Base-by-base conservation (phyloP, 2,329 filamentous ascomycete genomes). In the Fusarium lyarnte region DNA sequence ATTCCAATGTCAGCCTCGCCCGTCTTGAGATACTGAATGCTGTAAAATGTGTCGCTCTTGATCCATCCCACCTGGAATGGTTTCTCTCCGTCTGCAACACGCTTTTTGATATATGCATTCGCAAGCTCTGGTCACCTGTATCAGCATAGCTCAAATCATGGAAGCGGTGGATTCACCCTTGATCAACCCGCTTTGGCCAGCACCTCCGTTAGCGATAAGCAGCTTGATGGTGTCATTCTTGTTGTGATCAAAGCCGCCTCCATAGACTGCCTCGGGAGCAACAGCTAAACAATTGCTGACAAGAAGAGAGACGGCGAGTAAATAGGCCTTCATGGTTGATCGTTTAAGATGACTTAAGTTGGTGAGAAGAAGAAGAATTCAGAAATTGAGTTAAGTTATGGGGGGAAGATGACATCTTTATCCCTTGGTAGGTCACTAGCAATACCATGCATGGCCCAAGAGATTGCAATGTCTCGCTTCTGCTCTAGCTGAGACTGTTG, bases 61-160 rank as follows among this genome's bases (percentile, higher is more conserved):
- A 83, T 81, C 84, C 85, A 87, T 25, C 79, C 84, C 10, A 86
- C 80, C 16, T 77, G 76, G 75, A 86, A 86, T 1, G 79, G 78
- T 5, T 69, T 36, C 6, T 49, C 54, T 19, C 75, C 78, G 2
- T 53, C 58, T 6, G 57, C 29, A 2, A 78, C 70, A 5, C 64
- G 58, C 7, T 73, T 42, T 33, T 77, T 69, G 64, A 79, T 79
- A 42, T 77, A 79, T 10, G 74, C 73, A 31, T 79, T 59, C 23
- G 78, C 74, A 25, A 79, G 73, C 19, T 68, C 78, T 79, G 25
- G 5, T 4, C 16, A 9, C 23, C 3, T 12, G 2, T 16, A 12
- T 19, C 35, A 54, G 47, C 11, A 21, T 8, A 7, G 2, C 16
- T 1, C 2, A 5, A 19, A 35, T 27, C 5, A 6, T 25, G 14